Conservation (phyloP, 176 grass and related monocot genomes). For the Oryza glaberrima region DNA sequence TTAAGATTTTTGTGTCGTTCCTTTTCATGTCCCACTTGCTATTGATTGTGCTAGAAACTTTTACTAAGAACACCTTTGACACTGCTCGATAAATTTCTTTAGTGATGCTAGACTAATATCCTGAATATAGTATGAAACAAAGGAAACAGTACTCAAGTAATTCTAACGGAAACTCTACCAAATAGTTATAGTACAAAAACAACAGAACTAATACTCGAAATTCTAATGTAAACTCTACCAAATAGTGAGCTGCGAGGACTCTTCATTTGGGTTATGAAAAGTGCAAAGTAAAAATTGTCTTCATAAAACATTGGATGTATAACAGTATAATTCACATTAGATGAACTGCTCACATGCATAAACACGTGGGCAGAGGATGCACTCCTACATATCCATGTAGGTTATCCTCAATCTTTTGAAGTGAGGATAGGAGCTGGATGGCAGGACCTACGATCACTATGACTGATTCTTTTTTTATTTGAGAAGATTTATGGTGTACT, state of each 20-base stretch:
- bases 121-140: conserved; percentile 1
- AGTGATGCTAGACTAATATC: neutral
- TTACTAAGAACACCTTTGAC: conserved; percentile 5
- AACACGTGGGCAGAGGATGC: no score
- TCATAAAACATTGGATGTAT: neutral
- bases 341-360: neutral
- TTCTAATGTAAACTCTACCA: neutral
- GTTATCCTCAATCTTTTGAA: neutral
- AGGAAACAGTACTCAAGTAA: neutral
- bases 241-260: neutral
- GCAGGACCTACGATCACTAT: neutral
- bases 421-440: neutral
- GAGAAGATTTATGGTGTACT: conserved; percentile 1
- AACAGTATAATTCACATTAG: neutral
- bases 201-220: neutral
- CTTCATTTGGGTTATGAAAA: neutral
- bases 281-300: neutral
- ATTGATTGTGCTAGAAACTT: conserved; percentile 17
- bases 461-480: neutral
- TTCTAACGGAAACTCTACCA: neutral
- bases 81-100: conserved; percentile 8
- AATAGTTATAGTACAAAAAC: neutral
- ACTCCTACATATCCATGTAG: neutral
- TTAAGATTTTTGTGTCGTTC: conserved; percentile 3
- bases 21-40: neutral